These are phyloP conservation scores for Nakaseomyces bracarensis DNA, from an alignment of 1,139 yeast genomes.

Conservation along the genomic window DNA sequence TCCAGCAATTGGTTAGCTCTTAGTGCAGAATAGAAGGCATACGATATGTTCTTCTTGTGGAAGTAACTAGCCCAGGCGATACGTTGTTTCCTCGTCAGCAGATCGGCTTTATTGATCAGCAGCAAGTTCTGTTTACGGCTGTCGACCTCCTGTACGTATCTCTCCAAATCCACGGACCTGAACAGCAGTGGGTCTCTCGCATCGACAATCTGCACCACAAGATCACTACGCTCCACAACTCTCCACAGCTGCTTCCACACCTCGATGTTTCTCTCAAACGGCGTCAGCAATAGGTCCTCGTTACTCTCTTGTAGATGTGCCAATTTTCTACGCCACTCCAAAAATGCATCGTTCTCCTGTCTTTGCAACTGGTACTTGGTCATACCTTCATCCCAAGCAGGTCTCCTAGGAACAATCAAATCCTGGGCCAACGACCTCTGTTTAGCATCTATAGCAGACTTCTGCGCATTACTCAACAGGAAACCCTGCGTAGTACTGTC, in stretches of 20 bases:
- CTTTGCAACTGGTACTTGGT: conserved; percentile 74
- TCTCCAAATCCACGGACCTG: conserved; percentile 82
- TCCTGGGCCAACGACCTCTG: conserved; percentile 71
- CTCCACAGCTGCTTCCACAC: conserved; percentile 99
- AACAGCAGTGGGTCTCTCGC: conserved; percentile 90
- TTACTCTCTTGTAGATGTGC: conserved; percentile 74
- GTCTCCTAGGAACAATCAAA: conserved; percentile 92
- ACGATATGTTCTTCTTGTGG: conserved; percentile 56
- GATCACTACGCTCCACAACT: conserved; percentile 90
- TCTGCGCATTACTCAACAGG: conserved; percentile 60
- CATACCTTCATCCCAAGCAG: conserved; percentile 68
- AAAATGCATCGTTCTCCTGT: conserved; percentile 81
- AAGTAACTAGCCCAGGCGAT: conserved; percentile 82
- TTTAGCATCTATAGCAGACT: conserved; percentile 49
- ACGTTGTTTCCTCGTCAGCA: conserved; percentile 70
- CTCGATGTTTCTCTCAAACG: conserved; percentile 93
- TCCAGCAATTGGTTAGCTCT: conserved; percentile 68
- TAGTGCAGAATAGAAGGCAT: conserved; percentile 89
- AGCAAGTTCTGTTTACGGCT: conserved; percentile 66
- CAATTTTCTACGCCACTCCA: conserved; percentile 86
- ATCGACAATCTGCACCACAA: conserved; percentile 95
- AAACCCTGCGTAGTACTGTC: conserved; percentile 40
- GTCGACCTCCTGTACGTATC: conserved; percentile 68
- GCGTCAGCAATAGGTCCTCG: conserved; percentile 77
- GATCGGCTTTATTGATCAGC: conserved; percentile 89